Evolutionary conservation across 2,329 filamentous ascomycete species (phyloP), one percentile per base, ranked within the genome.

Genomic region (Stachybotrys elegans): DNA sequence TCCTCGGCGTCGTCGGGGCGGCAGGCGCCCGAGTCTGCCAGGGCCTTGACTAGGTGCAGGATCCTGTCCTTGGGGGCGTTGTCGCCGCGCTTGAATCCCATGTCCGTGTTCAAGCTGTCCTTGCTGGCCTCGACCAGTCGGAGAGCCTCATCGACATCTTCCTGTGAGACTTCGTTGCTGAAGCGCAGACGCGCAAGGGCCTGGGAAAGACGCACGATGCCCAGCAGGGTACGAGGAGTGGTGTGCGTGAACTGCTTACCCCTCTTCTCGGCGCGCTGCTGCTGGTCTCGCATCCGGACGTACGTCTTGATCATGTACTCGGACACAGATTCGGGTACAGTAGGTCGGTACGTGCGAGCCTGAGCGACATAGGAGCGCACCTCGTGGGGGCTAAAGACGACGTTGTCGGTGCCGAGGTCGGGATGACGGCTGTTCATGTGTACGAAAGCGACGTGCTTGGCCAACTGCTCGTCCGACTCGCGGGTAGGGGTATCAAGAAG

Each of bases 291-390:
- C 76, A 98, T 85, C 48, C 88, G 86, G 23, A 98, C 93, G 61
- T 98, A 98, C 1, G 92, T 94, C 62, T 92, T 93, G 43, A 95
- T 87, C 74, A 98, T 89, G 72, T 98, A 98, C 62, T 98, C 93
- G 1, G 88, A 91, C 4, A 96, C 88, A 6, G 78, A 75, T 57
- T 84, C 86, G 1, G 92, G 89, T 5, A 98, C 88, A 1, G 84
- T 81, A 7, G 93, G 93, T 12, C 92, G 83, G 78, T 84, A 96
- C 14, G 86, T 88, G 43, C 93, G 85, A 2, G 93, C 93, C 60
- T 92, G 87, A 11, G 93, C 92, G 47, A 98, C 88, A 72, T 95
- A 98, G 55, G 95, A 90, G 44, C 93, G 88, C 41, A 98, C 92
- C 68, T 98, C 93, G 53, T 91, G 81, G 0, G 93, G 93, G 2